phyloP scores from a whole-genome alignment of 169 alveolate species.

The Pseudocohnilembus persalinus region DNA sequence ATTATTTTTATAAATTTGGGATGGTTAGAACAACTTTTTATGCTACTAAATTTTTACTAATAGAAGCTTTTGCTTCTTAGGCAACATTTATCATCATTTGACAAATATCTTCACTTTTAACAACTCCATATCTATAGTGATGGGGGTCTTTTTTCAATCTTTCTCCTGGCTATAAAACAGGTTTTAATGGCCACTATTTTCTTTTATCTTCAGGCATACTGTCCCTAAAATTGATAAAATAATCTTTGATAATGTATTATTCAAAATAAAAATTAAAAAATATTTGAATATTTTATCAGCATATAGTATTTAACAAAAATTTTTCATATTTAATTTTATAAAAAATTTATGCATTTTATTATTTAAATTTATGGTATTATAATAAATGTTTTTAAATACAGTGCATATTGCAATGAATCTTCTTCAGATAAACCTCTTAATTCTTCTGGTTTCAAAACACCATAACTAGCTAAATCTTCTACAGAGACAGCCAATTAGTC shows the following conservation, averaged over 20 bases:
- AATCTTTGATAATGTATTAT: neutral
- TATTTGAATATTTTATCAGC: too few relatives aligned
- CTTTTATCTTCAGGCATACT: slow-evolving; percentile 34
- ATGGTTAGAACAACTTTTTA: slow-evolving; percentile 57
- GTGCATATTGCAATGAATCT: slow-evolving; percentile 57
- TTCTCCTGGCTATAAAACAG: slow-evolving; percentile 80
- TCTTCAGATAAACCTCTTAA: slow-evolving; percentile 93
- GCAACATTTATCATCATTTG: slow-evolving; percentile 84
- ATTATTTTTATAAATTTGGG: slow-evolving; percentile 70
- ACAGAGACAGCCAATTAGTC: slow-evolving; percentile 84
- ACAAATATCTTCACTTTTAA: slow-evolving; percentile 89
- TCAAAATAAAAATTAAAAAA: too few relatives aligned
- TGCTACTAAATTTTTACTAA: slow-evolving; percentile 74
- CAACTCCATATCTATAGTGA: slow-evolving; percentile 93
- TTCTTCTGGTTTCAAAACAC: slow-evolving; percentile 91
- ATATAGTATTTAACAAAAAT: neutral
- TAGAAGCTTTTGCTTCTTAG: slow-evolving; percentile 80
- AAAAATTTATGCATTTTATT: slow-evolving; percentile 24
- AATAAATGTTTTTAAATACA: too few relatives aligned
- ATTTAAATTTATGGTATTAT: too few relatives aligned
- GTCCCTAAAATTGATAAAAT: slow-evolving; percentile 8
- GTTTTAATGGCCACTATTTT: slow-evolving; percentile 34
- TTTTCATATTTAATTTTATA: neutral
- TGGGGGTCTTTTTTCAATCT: slow-evolving; percentile 91
- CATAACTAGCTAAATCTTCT: slow-evolving; percentile 91